phyloP scores from a whole-genome alignment of 371 early-diverging fungal species.

The Apophysomyces variabilis region DNA sequence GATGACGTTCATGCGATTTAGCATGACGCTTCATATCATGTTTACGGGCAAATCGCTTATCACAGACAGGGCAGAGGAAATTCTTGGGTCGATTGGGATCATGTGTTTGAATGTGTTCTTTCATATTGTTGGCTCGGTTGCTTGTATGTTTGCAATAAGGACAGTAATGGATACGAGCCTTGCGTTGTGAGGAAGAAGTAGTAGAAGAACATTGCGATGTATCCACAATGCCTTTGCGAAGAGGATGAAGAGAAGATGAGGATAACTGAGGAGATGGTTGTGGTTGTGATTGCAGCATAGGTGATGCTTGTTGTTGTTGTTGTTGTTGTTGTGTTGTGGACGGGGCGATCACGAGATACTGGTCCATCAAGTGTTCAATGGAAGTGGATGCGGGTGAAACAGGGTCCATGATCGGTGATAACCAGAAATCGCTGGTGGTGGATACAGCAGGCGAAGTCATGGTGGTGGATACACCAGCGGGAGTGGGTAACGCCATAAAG shows the following conservation, averaged over 20 bases:
- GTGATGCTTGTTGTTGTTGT: conserved; percentile 8
- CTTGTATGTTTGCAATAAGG: conserved; percentile 29
- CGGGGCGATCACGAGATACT: conserved; percentile 36
- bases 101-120: conserved; percentile 35
- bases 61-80: conserved; percentile 43
- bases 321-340: conserved; percentile 28
- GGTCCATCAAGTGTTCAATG: conserved; percentile 7
- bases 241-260: not conserved
- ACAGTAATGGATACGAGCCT: conserved; percentile 22
- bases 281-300: not conserved
- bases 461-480: not conserved
- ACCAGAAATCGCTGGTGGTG: conserved; percentile 7
- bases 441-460: conserved; percentile 1
- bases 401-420: not conserved
- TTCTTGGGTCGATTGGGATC: conserved; percentile 38
- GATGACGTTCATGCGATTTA: conserved; percentile 23
- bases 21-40: conserved; percentile 67
- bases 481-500: not conserved
- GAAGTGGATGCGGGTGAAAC: not conserved
- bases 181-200: not conserved
- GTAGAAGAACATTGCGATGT: not conserved
- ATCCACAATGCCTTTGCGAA: conserved; percentile 27
- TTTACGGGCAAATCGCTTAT: conserved; percentile 62
- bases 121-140: conserved; percentile 38
- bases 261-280: not conserved